Percentiles rank a stretch among this genome's conserved stretches.
Evolutionary conservation across 345 rosid species (phyloP).

Genomic region (Psidium guajava): DNA sequence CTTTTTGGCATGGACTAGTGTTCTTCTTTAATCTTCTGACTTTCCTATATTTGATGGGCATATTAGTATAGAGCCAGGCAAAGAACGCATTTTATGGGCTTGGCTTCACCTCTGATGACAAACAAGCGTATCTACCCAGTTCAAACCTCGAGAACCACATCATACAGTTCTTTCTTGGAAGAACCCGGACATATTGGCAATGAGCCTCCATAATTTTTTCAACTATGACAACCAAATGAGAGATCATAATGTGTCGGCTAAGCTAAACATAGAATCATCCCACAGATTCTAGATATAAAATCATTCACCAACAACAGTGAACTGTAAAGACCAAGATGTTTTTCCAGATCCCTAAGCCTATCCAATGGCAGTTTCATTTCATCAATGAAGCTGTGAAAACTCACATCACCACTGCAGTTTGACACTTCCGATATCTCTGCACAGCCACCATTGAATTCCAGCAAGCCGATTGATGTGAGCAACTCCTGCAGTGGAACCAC

Average conservation of each 20-base stretch:
- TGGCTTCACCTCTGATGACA: not conserved
- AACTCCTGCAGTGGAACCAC: slow-evolving; percentile 40
- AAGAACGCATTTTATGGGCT: not conserved
- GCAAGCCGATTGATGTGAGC: slow-evolving; percentile 42
- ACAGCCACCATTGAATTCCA: slow-evolving; percentile 62
- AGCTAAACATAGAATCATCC: not conserved
- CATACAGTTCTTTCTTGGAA: not conserved
- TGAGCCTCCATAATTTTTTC: not conserved
- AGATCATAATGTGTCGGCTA: not conserved
- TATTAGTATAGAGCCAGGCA: not conserved
- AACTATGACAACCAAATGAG: not conserved
- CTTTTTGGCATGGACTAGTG: not conserved
- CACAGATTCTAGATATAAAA: not conserved
- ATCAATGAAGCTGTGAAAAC: slow-evolving; percentile 1
- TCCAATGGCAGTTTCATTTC: not conserved
- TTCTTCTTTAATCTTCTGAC: not conserved
- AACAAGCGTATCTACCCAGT: not conserved
- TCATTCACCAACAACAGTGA: not conserved
- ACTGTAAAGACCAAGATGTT: not conserved
- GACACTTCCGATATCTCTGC: slow-evolving; percentile 66
- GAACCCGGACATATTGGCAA: not conserved
- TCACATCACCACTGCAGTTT: slow-evolving; percentile 78
- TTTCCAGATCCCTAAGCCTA: not conserved
- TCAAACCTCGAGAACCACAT: not conserved
- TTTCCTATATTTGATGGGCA: not conserved